Evolutionary conservation across 179 eudicot species (phyloP), one percentile per base, ranked within the genome.

Genomic region (Heliamphora pulchella): DNA sequence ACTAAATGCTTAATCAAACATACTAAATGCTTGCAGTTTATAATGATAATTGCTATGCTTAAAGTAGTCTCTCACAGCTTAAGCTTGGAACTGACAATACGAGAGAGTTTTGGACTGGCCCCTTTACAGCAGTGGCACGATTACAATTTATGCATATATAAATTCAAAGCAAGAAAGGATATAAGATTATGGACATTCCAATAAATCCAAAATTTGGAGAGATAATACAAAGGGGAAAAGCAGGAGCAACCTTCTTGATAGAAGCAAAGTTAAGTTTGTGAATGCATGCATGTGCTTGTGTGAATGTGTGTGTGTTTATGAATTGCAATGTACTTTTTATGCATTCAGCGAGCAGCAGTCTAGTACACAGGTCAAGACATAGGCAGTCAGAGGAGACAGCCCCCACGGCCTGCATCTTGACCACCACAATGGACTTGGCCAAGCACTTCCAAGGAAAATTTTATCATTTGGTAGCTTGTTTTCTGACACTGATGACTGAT

Each of bases 341-440:
- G 65, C 50, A 55, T 54, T 41, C 39, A 11, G 48, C 61, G 57
- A 74, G 51, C 46, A 74, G 62, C 65, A 13, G 61, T 71, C 75
- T 20, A 53, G 76, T 51, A 73, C 53, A 51, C 76, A 22, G 6
- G 9, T 41, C 13, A 10, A 47, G 75, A 73, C 53, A 5, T 22
- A 31, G 31, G 31, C 31, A 31, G 31, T 31, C 31, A 31, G 31
- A 31, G 31, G 31, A 31, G 31, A 31, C 31, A 31, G 31, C 31
- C 31, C 31, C 31, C 31, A 31, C 31, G 31, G 31, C 31, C 31
- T 31, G 31, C 31, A 31, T 31, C 31, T 31, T 31, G 31, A 31
- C 31, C 31, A 31, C 31, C 31, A 31, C 31, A 31, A 31, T 31
- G 31, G 31, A 31, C 31, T 31, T 31, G 31, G 31, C 31, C 31